Percentiles rank a stretch among this genome's conserved stretches.
Evolutionary conservation across 1,139 yeast genomes (phyloP).

Genomic region (Yamadazyma buinensis): DNA sequence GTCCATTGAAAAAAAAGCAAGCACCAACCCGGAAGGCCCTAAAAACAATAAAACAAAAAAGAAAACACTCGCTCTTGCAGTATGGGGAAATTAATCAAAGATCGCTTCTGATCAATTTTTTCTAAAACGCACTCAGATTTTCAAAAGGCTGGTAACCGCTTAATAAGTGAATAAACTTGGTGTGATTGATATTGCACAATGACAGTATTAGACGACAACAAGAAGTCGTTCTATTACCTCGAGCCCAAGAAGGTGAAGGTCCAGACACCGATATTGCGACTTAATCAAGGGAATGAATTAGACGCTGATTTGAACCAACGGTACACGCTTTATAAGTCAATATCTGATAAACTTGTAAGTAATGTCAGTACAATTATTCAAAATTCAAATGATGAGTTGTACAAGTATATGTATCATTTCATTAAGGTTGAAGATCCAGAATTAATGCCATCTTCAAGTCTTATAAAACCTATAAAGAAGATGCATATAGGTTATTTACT

Average conservation of each 20-base stretch:
- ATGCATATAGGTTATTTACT: conserved; percentile 44
- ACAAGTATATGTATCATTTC: conserved; percentile 8
- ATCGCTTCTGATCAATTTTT: too few relatives aligned
- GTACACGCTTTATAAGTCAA: conserved; percentile 32
- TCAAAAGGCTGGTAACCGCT: too few relatives aligned
- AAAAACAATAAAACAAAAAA: too few relatives aligned
- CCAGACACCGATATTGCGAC: background rate
- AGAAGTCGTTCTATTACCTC: conserved; percentile 3
- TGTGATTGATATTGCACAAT: too few relatives aligned
- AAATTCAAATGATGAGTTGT: conserved; percentile 30
- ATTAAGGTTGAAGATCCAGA: conserved; percentile 2
- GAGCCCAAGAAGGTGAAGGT: background rate
- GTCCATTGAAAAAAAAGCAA: too few relatives aligned
- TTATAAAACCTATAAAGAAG: conserved; percentile 13
- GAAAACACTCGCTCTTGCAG: too few relatives aligned
- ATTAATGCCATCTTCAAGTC: background rate
- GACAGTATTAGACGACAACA: too few relatives aligned
- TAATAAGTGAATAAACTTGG: too few relatives aligned
- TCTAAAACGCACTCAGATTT: too few relatives aligned
- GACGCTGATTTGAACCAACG: conserved; percentile 16
- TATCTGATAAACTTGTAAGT: conserved; percentile 9
- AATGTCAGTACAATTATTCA: conserved; percentile 23
- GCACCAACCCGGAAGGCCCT: too few relatives aligned
- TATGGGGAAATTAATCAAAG: too few relatives aligned
- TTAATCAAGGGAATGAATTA: background rate